Evolutionary conservation across 2,329 filamentous ascomycete species (phyloP).

Genomic region (Colletotrichum brevisporum): DNA sequence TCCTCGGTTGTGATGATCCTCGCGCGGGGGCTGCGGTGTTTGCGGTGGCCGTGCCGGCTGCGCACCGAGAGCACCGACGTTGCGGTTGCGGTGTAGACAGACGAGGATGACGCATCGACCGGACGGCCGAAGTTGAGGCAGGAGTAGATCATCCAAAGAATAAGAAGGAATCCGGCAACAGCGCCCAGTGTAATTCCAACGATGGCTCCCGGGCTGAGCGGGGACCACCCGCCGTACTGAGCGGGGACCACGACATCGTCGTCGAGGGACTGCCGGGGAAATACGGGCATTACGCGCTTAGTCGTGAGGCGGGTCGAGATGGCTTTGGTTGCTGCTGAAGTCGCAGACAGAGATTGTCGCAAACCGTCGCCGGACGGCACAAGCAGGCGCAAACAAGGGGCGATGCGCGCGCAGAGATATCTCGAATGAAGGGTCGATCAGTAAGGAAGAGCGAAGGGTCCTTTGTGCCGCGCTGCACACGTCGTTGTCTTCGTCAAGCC

Average conservation of each 20-base stretch:
- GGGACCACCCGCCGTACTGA: constrained; percentile 51
- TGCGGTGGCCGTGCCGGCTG: constrained; percentile 31
- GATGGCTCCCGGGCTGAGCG: constrained; percentile 57
- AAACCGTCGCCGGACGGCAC: constrained; percentile 7
- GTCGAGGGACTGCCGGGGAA: constrained; percentile 34
- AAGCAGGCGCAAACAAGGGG: neutral
- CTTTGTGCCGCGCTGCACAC: constrained; percentile 16
- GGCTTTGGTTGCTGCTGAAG: neutral
- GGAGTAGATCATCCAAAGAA: constrained; percentile 66
- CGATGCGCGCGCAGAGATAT: constrained; percentile 15
- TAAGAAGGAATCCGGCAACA: constrained; percentile 65
- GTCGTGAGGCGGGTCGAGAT: neutral
- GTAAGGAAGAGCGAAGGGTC: neutral
- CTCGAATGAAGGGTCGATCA: constrained; percentile 12
- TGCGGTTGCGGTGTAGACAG: constrained; percentile 42
- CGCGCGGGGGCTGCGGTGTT: constrained; percentile 34
- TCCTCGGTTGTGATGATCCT: constrained; percentile 48
- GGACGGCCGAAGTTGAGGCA: constrained; percentile 60
- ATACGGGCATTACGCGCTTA: constrained; percentile 26
- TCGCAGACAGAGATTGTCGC: constrained; percentile 13
- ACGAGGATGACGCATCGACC: constrained; percentile 41
- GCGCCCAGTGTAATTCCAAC: constrained; percentile 62
- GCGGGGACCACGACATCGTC: constrained; percentile 51
- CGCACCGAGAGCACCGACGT: constrained; percentile 43
- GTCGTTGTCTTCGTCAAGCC: constrained; percentile 10